A percentile compares a stretch with the other conserved stretches of the same genome.
Conservation (phyloP, 2,329 filamentous ascomycete species). For the Neocucurbitaria cava region DNA sequence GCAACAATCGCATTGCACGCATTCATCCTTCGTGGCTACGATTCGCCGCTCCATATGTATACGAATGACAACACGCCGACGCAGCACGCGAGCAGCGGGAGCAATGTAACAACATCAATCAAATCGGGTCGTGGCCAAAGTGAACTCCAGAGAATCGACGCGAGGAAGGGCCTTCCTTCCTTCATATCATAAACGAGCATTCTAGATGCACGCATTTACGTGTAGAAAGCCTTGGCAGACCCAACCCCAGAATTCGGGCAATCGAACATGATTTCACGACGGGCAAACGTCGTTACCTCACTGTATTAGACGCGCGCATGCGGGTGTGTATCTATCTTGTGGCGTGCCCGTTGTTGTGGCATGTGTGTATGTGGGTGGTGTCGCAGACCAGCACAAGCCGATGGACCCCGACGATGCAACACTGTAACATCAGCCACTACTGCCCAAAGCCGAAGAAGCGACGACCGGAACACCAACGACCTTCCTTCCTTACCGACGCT, state of each 20-base stretch:
- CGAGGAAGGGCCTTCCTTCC: not conserved
- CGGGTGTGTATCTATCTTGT: slow-evolving; percentile 5
- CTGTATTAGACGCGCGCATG: not conserved
- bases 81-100: not conserved
- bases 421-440: slow-evolving; percentile 13
- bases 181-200: not conserved
- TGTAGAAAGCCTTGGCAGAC: not conserved
- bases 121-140: not conserved
- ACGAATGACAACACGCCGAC: not conserved
- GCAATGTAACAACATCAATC: slow-evolving; percentile 7
- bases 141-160: not conserved
- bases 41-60: not conserved
- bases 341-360: slow-evolving; percentile 11
- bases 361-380: slow-evolving; percentile 6
- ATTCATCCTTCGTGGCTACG: not conserved
- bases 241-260: not conserved
- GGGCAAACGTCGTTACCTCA: not conserved
- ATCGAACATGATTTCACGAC: not conserved
- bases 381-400: too few species aligned
- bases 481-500: too few species aligned
- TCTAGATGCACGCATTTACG: not conserved
- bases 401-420: slow-evolving; percentile 42
- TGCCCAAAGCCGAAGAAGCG: not conserved
- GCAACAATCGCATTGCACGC: slow-evolving; percentile 7
- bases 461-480: slow-evolving; percentile 2